phyloP scores from a whole-genome alignment of 345 rosid genomes.

The Aegle marmelos region DNA sequence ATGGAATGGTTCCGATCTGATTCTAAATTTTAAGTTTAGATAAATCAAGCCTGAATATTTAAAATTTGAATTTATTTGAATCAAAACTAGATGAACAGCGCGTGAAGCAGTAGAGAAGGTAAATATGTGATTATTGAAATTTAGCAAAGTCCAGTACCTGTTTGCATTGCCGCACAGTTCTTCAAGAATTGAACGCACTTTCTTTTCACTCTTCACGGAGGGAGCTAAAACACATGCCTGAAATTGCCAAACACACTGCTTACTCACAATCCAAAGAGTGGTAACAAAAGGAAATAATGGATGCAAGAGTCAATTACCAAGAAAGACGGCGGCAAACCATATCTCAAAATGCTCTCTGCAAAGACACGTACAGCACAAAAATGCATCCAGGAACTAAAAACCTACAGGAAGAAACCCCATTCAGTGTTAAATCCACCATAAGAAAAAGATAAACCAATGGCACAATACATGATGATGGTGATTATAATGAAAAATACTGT shows the following conservation, averaged over 20 bases:
- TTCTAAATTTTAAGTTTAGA: not conserved
- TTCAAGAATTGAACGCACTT: constrained; percentile 90
- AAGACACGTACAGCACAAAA: constrained; percentile 96
- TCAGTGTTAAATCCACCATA: not conserved
- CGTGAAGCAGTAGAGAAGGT: not conserved
- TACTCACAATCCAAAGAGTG: constrained; percentile 1
- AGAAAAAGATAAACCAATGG: not conserved
- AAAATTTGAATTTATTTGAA: not conserved
- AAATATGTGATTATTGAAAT: not conserved
- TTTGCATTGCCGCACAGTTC: constrained; percentile 63
- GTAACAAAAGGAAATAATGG: constrained; percentile 2
- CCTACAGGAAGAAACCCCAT: constrained; percentile 43
- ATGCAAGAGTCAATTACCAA: constrained; percentile 50
- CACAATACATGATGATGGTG: not conserved
- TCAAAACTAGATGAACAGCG: not conserved
- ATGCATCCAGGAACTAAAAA: constrained; percentile 99
- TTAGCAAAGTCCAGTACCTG: constrained; percentile 40
- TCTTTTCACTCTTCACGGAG: constrained; percentile 78
- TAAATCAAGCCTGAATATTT: not conserved
- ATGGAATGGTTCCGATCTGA: not conserved
- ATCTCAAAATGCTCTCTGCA: constrained; percentile 96
- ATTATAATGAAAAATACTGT: not conserved
- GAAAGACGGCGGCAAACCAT: constrained; percentile 95
- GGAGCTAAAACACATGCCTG: constrained; percentile 95
- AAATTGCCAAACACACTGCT: constrained; percentile 22